Evolutionary conservation across 2,329 filamentous ascomycete species (phyloP).

Genomic region (Fusarium sp.): DNA sequence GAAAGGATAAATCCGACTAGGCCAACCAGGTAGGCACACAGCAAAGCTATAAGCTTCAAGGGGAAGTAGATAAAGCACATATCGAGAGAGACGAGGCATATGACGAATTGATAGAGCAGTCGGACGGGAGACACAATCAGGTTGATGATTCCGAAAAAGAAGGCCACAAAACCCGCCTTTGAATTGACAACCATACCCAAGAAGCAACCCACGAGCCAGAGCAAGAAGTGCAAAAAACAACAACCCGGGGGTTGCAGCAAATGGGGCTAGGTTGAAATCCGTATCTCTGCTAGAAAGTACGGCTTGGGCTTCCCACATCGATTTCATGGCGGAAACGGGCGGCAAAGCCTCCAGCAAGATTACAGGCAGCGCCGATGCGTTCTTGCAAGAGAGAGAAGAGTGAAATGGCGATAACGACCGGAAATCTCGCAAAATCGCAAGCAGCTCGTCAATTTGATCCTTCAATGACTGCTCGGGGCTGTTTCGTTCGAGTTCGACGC

Average conservation of each 20-base stretch:
- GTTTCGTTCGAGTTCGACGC: not conserved
- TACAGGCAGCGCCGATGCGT: not conserved
- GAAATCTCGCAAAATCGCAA: not conserved
- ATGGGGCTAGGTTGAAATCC: not conserved
- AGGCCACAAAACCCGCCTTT: too few species aligned
- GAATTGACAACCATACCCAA: too few species aligned
- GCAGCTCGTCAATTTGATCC: not conserved
- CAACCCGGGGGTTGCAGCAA: too few species aligned
- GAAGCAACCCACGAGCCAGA: too few species aligned
- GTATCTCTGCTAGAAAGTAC: not conserved
- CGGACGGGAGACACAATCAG: too few species aligned
- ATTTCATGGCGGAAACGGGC: not conserved
- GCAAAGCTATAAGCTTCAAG: too few species aligned
- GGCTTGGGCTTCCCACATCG: not conserved
- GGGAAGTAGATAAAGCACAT: too few species aligned
- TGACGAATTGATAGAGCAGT: too few species aligned
- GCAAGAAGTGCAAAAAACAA: too few species aligned
- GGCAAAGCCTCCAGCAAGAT: not conserved
- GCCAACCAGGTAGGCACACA: not conserved
- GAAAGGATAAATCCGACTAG: not conserved
- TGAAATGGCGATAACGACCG: not conserved
- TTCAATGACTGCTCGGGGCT: not conserved
- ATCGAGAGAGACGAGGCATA: too few species aligned
- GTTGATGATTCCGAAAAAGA: too few species aligned
- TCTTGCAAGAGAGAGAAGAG: not conserved